Evolutionary conservation across 139 green algal genomes (phyloP).

Genomic region (Gonium pectorale): DNA sequence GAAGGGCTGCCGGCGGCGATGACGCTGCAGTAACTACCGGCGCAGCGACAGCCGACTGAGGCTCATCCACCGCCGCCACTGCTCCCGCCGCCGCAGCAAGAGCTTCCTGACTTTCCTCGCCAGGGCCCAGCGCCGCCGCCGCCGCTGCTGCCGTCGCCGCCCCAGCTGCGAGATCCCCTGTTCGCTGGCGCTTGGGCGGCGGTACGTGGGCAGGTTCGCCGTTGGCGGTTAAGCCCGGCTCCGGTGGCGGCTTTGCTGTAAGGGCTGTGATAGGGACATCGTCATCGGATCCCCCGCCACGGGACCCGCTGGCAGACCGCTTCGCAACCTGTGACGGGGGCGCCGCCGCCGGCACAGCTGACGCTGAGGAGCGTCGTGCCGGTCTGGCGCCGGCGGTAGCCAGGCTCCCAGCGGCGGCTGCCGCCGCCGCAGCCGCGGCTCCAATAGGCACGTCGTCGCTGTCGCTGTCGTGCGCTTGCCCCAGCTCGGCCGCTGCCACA

Average conservation of each 20-base stretch:
- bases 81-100: neutral
- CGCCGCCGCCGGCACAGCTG: too few relatives aligned
- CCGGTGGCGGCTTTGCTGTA: neutral
- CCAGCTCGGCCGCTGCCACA: too few relatives aligned
- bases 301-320: too few relatives aligned
- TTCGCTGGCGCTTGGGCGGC: conserved; percentile 32
- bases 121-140: neutral
- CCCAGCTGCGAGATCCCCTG: neutral
- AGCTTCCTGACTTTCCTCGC: too few relatives aligned
- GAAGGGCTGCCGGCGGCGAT: neutral
- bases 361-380: neutral
- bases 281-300: conserved; percentile 3
- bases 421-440: conserved; percentile 4
- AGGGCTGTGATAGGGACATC: conserved; percentile 37
- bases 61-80: neutral
- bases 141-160: neutral
- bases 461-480: too few relatives aligned
- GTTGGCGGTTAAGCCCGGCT: neutral
- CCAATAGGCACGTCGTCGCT: conserved; percentile 20
- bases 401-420: neutral
- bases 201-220: neutral
- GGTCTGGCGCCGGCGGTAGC: neutral
- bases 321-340: too few relatives aligned
- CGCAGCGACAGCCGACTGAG: neutral
- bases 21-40: neutral